A percentile compares a stretch with the other conserved stretches of the same genome.
These are phyloP conservation scores for Agastache rugosa DNA, from an alignment of 257 asterid species.

Conservation along the genomic window DNA sequence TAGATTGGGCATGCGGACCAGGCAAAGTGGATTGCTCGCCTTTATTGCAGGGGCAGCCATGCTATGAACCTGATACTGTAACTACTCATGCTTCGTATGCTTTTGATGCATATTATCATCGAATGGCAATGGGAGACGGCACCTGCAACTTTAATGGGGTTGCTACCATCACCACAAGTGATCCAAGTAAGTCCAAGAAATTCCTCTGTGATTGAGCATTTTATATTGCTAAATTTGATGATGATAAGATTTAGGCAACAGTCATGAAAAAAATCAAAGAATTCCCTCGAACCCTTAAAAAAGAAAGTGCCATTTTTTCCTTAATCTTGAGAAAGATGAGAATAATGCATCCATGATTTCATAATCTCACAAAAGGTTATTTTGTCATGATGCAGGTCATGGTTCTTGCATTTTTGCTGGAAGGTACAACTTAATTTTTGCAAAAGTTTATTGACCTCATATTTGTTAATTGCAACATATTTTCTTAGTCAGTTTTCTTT, in stretches of 20 bases:
- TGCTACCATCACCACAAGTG: slow-evolving; percentile 73
- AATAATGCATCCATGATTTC: not conserved
- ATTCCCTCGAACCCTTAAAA: not conserved
- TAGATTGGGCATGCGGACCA: slow-evolving; percentile 97
- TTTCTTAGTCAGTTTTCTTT: slow-evolving; percentile 21
- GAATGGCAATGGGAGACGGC: slow-evolving; percentile 78
- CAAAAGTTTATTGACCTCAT: not conserved
- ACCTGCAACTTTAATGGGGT: slow-evolving; percentile 91
- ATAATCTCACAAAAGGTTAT: slow-evolving; percentile 2
- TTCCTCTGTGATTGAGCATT: not conserved
- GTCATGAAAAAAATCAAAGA: not conserved
- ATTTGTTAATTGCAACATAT: slow-evolving; percentile 1
- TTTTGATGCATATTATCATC: slow-evolving; percentile 83
- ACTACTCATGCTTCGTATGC: slow-evolving; percentile 81
- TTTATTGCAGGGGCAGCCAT: slow-evolving; percentile 69
- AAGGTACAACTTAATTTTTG: slow-evolving; percentile 54
- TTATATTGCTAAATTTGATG: slow-evolving; percentile 6
- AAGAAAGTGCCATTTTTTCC: not conserved
- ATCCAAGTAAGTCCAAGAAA: slow-evolving; percentile 71
- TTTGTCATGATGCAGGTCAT: slow-evolving; percentile 61
- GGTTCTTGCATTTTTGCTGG: slow-evolving; percentile 82
- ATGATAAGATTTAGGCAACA: not conserved
- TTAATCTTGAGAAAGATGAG: not conserved
- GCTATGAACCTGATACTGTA: slow-evolving; percentile 88
- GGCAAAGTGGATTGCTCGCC: slow-evolving; percentile 85